Evolutionary conservation across 1,284 basidiomycete genomes (phyloP).

Genomic region (Naganishia sp.): DNA sequence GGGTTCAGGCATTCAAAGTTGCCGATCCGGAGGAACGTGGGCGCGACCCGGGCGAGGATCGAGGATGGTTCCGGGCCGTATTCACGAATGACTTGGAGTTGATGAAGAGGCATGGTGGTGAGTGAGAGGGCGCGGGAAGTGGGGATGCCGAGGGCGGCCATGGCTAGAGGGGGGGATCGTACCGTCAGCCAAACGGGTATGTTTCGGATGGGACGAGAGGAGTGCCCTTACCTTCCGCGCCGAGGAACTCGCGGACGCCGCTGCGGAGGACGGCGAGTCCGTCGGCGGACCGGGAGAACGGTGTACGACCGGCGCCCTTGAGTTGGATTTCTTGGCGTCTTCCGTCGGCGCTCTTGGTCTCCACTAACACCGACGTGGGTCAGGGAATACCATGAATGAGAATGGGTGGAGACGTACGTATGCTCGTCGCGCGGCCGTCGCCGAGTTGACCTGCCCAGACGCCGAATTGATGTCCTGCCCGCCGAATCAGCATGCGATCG

Average conservation of each 20-base stretch:
- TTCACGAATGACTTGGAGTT: constrained; percentile 76
- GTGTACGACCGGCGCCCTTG: constrained; percentile 91
- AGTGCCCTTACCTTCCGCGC: constrained; percentile 68
- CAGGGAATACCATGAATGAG: constrained; percentile 21
- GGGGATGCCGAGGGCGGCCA: constrained; percentile 82
- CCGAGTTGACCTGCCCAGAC: constrained; percentile 94
- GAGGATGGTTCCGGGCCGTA: constrained; percentile 70
- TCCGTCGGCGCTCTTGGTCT: constrained; percentile 67
- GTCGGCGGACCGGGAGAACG: constrained; percentile 87
- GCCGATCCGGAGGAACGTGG: constrained; percentile 89
- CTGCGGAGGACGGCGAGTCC: constrained; percentile 89
- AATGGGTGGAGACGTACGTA: constrained; percentile 59
- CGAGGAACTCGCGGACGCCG: constrained; percentile 86
- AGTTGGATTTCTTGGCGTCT: constrained; percentile 80
- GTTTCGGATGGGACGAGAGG: neutral
- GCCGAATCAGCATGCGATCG: neutral
- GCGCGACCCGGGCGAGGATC: constrained; percentile 78
- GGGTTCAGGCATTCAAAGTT: constrained; percentile 84
- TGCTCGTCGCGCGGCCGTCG: constrained; percentile 87
- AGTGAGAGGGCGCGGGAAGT: constrained; percentile 86
- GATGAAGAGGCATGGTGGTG: constrained; percentile 65
- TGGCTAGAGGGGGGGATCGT: constrained; percentile 60
- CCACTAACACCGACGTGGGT: constrained; percentile 58
- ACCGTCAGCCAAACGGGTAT: neutral
- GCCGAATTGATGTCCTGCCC: constrained; percentile 86